Evolutionary conservation across 2,329 filamentous ascomycete genomes (phyloP), one percentile per base, ranked within the genome.

Genomic region (Aureobasidium zeae): DNA sequence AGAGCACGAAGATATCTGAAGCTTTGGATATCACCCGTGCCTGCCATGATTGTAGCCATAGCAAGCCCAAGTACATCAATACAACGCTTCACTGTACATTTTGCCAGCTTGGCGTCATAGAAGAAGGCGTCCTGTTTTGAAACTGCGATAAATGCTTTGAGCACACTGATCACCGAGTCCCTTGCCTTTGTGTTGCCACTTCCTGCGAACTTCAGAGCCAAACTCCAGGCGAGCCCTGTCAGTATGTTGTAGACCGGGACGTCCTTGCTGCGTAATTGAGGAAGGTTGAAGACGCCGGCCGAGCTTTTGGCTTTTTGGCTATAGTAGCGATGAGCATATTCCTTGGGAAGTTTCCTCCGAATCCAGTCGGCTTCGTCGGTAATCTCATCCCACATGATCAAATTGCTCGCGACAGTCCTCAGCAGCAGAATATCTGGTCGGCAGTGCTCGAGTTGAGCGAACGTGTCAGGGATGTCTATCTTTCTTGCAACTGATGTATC

Each of bases 201-300:
- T 15, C 69, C 69, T 12, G 67, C 66, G 49, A 69, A 64, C 43
- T 61, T 67, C 31, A 72, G 56, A 17, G 64, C 62, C 2, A 72
- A 54, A 24, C 64, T 79, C 65, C 91, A 93, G 53, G 91, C 89
- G 6, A 96, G 73, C 0, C 91, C 91, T 1, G 87, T 82, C 26
- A 95, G 60, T 46, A 96, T 94, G 54, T 93, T 89, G 67, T 87
- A 94, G 57, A 95, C 88, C 0, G 91, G 83, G 58, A 98, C 77
- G 51, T 96, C 86, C 34, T 82, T 79, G 47, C 84, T 94, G 45
- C 77, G 79, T 34, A 96, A 69, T 35, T 71, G 44, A 12, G 53
- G 46, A 13, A 48, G 12, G 17, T 44, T 22, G 7, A 37, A 21
- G 19, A 47, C 39, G 8, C 32, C 22, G 11, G 41, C 31, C 4